These are phyloP conservation scores for Mallotus nudiflorus DNA, from an alignment of 345 rosid genomes.

Conservation along the genomic window DNA sequence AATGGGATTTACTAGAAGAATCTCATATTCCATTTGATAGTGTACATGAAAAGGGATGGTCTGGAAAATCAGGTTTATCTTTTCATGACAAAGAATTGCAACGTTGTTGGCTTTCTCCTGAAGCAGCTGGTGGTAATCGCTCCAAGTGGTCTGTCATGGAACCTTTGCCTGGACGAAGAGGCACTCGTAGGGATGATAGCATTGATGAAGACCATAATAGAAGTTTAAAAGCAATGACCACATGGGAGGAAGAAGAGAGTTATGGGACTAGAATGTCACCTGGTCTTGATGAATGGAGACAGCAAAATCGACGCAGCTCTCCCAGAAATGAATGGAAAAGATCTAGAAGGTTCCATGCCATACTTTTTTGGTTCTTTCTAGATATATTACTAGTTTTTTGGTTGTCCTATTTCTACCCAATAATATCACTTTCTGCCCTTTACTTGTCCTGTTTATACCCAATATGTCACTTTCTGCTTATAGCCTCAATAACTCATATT, in stretches of 20 bases:
- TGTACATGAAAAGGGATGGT: conserved; percentile 35
- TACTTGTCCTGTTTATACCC: not conserved
- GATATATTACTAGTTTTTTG: not conserved
- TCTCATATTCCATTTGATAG: conserved; percentile 42
- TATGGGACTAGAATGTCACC: conserved; percentile 70
- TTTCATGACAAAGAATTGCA: conserved; percentile 50
- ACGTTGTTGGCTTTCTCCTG: conserved; percentile 46
- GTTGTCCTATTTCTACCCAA: not conserved
- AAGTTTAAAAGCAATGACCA: conserved; percentile 27
- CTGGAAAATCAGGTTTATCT: conserved; percentile 41
- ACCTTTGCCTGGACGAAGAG: conserved; percentile 55
- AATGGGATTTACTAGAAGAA: conserved; percentile 83
- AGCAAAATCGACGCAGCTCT: conserved; percentile 51
- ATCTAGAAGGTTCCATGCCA: conserved; percentile 45
- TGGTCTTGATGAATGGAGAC: conserved; percentile 76
- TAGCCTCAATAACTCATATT: too few relatives aligned
- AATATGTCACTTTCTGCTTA: too few relatives aligned
- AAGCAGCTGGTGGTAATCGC: conserved; percentile 43
- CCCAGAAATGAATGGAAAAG: conserved; percentile 60
- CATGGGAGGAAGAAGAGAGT: conserved; percentile 49
- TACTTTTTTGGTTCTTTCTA: not conserved
- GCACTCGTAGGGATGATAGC: conserved; percentile 46
- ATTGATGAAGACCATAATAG: conserved; percentile 32
- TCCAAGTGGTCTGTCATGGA: conserved; percentile 54
- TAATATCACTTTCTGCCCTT: not conserved